A percentile compares a stretch with the other conserved stretches of the same genome.
Conservation (phyloP, 2,329 filamentous ascomycete species). For the Penicillium verrucosum region DNA sequence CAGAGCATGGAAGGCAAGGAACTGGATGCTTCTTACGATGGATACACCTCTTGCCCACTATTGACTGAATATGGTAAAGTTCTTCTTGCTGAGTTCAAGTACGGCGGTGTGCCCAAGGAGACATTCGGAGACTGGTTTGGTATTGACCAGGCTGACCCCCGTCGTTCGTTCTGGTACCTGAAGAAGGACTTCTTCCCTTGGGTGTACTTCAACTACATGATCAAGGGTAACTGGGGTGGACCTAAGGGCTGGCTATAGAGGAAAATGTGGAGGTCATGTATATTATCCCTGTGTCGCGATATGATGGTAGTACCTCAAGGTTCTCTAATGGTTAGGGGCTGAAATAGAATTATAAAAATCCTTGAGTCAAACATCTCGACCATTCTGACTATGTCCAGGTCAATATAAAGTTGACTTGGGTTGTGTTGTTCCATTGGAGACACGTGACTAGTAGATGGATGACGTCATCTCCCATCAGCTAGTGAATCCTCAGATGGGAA, state of each 20-base stretch:
- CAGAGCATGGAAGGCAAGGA: slow-evolving; percentile 46
- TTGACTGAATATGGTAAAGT: slow-evolving; percentile 60
- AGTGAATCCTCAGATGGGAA: neutral
- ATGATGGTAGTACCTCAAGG: neutral
- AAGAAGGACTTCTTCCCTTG: slow-evolving; percentile 68
- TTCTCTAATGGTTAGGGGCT: neutral
- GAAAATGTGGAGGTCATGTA: neutral
- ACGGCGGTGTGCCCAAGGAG: slow-evolving; percentile 61
- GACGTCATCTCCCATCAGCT: slow-evolving; percentile 1
- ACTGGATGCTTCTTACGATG: slow-evolving; percentile 49
- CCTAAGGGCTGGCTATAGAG: slow-evolving; percentile 51
- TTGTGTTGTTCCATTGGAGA: no score
- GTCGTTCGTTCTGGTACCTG: slow-evolving; percentile 58
- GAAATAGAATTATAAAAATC: neutral
- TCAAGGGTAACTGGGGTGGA: slow-evolving; percentile 62
- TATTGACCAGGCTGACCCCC: slow-evolving; percentile 56
- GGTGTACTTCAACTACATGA: slow-evolving; percentile 60
- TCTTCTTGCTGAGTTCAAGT: slow-evolving; percentile 64
- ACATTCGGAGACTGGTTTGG: slow-evolving; percentile 56
- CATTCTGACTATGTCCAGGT: neutral
- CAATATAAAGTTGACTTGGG: neutral
- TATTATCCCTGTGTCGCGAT: neutral
- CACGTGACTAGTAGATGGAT: neutral
- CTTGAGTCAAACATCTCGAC: neutral
- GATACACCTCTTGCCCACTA: slow-evolving; percentile 57